Evolutionary conservation across 768 basidiomycete species (phyloP).

Genomic region (Suillus subaureus): DNA sequence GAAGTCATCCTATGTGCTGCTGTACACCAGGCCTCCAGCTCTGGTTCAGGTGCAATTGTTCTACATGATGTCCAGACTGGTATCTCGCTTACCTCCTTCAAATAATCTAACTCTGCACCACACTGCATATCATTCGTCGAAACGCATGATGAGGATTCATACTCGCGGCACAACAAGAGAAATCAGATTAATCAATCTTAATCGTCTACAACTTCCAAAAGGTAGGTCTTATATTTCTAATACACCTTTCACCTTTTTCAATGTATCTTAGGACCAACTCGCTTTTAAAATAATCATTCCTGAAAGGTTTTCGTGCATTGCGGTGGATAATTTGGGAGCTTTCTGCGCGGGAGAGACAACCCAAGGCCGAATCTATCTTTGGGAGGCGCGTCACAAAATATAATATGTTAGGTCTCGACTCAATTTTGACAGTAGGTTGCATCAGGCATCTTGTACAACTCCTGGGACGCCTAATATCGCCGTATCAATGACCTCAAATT

Average conservation of each 20-base stretch:
- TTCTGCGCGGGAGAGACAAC: constrained; percentile 88
- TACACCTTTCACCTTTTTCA: background rate
- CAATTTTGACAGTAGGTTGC: constrained; percentile 57
- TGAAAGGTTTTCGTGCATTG: constrained; percentile 83
- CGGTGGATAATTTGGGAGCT: constrained; percentile 68
- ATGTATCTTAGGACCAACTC: constrained; percentile 77
- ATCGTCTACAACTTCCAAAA: constrained; percentile 96
- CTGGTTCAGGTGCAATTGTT: constrained; percentile 59
- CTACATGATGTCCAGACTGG: constrained; percentile 85
- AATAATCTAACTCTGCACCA: constrained; percentile 69
- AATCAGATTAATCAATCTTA: constrained; percentile 81
- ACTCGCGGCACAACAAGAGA: constrained; percentile 84
- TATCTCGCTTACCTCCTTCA: constrained; percentile 79
- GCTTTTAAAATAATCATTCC: constrained; percentile 84
- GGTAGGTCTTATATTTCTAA: constrained; percentile 43
- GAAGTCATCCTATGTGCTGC: constrained; percentile 70
- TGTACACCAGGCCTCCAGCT: constrained; percentile 43
- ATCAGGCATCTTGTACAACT: constrained; percentile 90
- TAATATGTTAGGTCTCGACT: background rate
- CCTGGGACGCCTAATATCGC: constrained; percentile 97
- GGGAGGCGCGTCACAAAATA: constrained; percentile 75
- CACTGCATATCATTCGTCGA: constrained; percentile 72
- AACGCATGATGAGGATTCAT: constrained; percentile 74
- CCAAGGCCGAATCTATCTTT: constrained; percentile 89
- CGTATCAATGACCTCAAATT: constrained; percentile 82